phyloP scores from a whole-genome alignment of 1,139 yeast species.

The Sugiyamaella castrensis region DNA sequence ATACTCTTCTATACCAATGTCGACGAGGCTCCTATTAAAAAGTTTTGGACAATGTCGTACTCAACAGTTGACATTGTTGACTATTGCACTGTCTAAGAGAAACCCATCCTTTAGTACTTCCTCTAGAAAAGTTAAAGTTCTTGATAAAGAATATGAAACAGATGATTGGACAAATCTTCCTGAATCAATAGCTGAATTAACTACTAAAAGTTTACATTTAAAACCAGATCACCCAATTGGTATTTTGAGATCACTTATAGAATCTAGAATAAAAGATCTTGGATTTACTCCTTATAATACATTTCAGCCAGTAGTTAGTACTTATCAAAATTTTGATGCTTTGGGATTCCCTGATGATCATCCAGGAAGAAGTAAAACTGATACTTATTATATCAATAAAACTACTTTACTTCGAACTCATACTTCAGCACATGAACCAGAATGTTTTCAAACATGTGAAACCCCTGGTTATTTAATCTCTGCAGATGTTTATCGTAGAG shows the following conservation, averaged over 20 bases:
- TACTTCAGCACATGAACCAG: conserved; percentile 94
- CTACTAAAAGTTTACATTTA: conserved; percentile 71
- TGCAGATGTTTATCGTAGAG: conserved; percentile 95
- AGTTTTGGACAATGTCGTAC: no score
- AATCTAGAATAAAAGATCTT: conserved; percentile 57
- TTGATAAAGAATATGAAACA: conserved; percentile 52
- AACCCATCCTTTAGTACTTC: no score
- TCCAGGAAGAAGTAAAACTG: conserved; percentile 90
- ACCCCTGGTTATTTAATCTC: conserved; percentile 90
- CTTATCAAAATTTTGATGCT: conserved; percentile 81
- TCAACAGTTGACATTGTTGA: no score
- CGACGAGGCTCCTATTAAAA: no score
- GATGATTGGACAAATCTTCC: conserved; percentile 90
- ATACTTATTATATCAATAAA: conserved; percentile 83
- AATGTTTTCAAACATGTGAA: conserved; percentile 62
- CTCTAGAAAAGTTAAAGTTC: conserved; percentile 17
- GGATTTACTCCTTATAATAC: conserved; percentile 81
- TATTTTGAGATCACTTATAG: conserved; percentile 71
- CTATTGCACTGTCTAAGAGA: no score
- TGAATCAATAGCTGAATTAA: conserved; percentile 62
- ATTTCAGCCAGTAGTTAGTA: conserved; percentile 80
- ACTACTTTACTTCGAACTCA: conserved; percentile 78
- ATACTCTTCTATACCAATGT: no score
- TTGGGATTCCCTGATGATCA: conserved; percentile 90
- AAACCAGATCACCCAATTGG: conserved; percentile 85